Conservation (phyloP, 176 grass and related monocot genomes). For the Rhynchospora pubera region DNA sequence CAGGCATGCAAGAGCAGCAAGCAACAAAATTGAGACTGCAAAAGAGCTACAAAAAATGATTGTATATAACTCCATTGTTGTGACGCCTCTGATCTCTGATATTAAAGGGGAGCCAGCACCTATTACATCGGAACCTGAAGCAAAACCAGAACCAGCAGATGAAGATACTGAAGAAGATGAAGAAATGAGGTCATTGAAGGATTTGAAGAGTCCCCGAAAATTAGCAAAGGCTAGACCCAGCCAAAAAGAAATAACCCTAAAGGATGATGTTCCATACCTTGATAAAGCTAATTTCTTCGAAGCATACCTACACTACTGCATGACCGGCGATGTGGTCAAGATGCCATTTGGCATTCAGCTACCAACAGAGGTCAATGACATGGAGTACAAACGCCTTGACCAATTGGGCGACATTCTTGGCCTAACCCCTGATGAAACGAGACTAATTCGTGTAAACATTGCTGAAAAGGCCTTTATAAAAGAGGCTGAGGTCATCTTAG, state of each 20-base stretch:
- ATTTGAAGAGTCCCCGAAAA: constrained; percentile 56
- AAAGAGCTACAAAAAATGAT: constrained; percentile 90
- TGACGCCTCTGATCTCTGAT: constrained; percentile 66
- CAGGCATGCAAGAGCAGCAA: constrained; percentile 58
- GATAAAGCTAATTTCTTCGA: constrained; percentile 81
- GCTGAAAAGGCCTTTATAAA: constrained; percentile 89
- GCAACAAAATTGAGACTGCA: constrained; percentile 75
- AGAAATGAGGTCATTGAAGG: constrained; percentile 70
- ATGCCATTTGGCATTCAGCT: constrained; percentile 72
- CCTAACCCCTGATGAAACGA: constrained; percentile 63
- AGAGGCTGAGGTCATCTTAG: constrained; percentile 93
- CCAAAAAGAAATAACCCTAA: constrained; percentile 94
- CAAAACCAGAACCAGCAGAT: constrained; percentile 27
- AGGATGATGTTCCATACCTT: constrained; percentile 68
- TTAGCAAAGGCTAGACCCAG: constrained; percentile 49
- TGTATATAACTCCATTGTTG: constrained; percentile 72
- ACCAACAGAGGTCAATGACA: constrained; percentile 52
- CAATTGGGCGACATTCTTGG: constrained; percentile 84
- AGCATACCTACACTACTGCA: constrained; percentile 79
- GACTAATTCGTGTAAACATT: constrained; percentile 70
- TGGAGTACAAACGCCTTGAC: constrained; percentile 73
- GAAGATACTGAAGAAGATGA: constrained; percentile 46
- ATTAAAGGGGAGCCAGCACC: constrained; percentile 75
- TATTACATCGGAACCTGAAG: constrained; percentile 25
- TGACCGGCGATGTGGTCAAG: constrained; percentile 64